Evolutionary conservation across 2,329 filamentous ascomycete species (phyloP), one percentile per base, ranked within the genome.

Genomic region (Cladosporium sp.): DNA sequence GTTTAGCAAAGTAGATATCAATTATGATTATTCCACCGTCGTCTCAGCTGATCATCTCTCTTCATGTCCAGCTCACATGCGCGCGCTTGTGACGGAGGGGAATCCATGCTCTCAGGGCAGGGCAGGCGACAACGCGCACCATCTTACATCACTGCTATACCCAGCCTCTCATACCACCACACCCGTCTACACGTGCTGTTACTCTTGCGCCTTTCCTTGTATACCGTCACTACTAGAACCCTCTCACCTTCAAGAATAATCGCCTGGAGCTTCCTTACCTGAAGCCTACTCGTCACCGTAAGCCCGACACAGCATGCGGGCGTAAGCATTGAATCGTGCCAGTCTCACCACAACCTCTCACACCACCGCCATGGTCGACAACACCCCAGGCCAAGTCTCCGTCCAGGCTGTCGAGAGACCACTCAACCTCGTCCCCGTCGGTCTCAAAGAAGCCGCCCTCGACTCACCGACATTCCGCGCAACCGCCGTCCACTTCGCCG

Each of bases 381-480:
- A 57, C 21, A 32, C 34, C 12, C 26, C 41, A 32, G 57, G 57
- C 7, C 49, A 64, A 11, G 61, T 64, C 24, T 38, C 61, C 15
- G 61, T 64, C 8, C 55, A 61, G 44, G 60, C 67, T 14, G 65
- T 71, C 28, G 65, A 66, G 44, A 67, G 67, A 14, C 70, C 68
- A 32, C 70, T 73, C 15, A 69, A 71, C 41, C 71, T 71, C 71
- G 88, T 87, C 66, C 92, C 95, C 54, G 93, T 98, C 41, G 89
- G 89, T 68, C 86, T 98, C 72, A 95, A 94, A 81, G 95, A 99
- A 85, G 95, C 95, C 60, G 91, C 93, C 24, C 90, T 98, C 81
- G 95, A 99, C 80, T 97, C 93, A 47, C 95, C 95, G 30, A 96
- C 93, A 41, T 98, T 98, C 78, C 92, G 95, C 70, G 92, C 93